Evolutionary conservation across 1,139 yeast species (phyloP), one percentile per base, ranked within the genome.

Genomic region (Saccharomycopsis phalli): DNA sequence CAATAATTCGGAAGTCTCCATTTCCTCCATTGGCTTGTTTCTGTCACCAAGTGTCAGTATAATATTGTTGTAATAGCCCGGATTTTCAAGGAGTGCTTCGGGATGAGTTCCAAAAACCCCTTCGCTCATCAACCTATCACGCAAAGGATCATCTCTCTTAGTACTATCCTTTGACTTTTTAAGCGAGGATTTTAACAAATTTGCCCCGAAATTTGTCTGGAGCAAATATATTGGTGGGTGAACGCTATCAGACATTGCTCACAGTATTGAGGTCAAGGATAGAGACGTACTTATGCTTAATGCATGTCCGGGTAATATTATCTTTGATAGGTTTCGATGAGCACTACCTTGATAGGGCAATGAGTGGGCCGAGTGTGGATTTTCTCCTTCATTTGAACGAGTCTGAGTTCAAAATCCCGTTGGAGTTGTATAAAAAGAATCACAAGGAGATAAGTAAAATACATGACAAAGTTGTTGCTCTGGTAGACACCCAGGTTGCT

Each of bases 391-490:
- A 37, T 14, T 26, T 45, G 37, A 33, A 37, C 21, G 44, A 42
- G 30, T 21, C 38, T 7, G 28, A 21, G 10, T 38, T 45, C 36
- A 40, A 40, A 20, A 35, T 38, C 3, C 48, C 48, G 6, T 33
- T 45, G 21, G 48, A 45, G 30, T 34, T 45, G 20, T 43, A 35
- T 34, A 45, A 45, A 28, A 43, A 36, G 25, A 45, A 42, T 25
- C 28, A 43, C n/a, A 45, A 45, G 29, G 48, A 45, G n/a, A 35
- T 38, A 29, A 37, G 37, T 22, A 42, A 37, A 34, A 17, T 41
- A 19, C 34, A 37, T 26, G 48, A 45, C 34, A 45, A 45, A 36
- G 36, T 37, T 22, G 5, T 32, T 4, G 29, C 26, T 6, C 23
- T 19, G 17, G 20, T 39, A 11, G 32, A 27, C 11, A 19, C 22